A percentile compares a stretch with the other conserved stretches of the same genome.
phyloP scores from a whole-genome alignment of 345 rosid species.

The Arabidopsis suecica region DNA sequence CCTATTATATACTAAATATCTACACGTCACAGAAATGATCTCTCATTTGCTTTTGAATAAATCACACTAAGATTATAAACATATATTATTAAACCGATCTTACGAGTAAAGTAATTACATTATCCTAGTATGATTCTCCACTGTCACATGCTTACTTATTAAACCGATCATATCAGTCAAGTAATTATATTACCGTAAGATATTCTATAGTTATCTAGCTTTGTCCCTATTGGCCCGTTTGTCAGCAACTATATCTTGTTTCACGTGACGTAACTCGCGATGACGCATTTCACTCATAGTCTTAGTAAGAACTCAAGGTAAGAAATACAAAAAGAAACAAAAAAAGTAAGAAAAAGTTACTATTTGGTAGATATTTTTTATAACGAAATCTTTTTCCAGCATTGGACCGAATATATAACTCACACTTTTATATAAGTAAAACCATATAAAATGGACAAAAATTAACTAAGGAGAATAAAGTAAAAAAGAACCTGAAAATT shows the following conservation, averaged over 20 bases:
- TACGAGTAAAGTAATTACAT: neutral
- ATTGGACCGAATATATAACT: conserved; percentile 9
- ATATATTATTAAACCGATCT: neutral
- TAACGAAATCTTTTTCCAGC: conserved; percentile 23
- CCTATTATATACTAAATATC: conserved; percentile 9
- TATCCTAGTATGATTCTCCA: neutral
- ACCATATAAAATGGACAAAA: neutral
- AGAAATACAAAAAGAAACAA: neutral
- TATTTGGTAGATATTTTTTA: conserved; percentile 25
- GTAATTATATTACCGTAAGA: neutral
- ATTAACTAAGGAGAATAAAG: neutral
- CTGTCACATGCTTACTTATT: neutral
- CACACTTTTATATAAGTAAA: neutral
- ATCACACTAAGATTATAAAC: neutral
- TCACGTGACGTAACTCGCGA: conserved; percentile 23
- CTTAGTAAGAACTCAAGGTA: neutral
- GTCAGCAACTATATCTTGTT: neutral
- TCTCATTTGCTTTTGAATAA: neutral
- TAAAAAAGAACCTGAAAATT: conserved; percentile 63
- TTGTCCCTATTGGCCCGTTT: conserved; percentile 5
- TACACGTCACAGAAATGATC: neutral
- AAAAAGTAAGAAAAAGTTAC: neutral
- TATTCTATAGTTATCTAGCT: neutral
- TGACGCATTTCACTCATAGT: neutral
- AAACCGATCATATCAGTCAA: conserved; percentile 13